Evolutionary conservation across 441 rosid species (phyloP), one percentile per base, ranked within the genome.

Genomic region (Gossypium schwendimanii): DNA sequence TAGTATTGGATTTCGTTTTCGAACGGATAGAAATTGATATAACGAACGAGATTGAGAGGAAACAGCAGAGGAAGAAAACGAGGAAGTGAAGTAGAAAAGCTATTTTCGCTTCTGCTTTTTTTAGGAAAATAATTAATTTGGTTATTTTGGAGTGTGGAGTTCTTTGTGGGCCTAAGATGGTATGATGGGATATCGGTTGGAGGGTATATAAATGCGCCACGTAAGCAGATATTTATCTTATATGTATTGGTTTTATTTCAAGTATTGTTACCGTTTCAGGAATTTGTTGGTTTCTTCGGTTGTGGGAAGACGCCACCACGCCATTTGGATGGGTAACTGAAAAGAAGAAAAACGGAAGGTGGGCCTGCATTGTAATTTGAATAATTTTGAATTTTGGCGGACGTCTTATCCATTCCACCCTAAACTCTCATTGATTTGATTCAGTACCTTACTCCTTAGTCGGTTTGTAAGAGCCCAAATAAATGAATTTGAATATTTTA

Each of bases 331-430:
- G 66, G 49, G 63, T 1, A 23, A 8, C 23, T 61, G 59, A 59
- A 75, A 78, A 47, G 8, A 33, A 62, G 39, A 36, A 72, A 78
- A 63, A 68, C 26, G 47, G 26, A 53, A 33, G 6, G 49, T 53
- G 49, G 17, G 61, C 28, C 61, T 60, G 36, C 3, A 6, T 20
- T 24, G 59, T 5, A 63, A 69, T 53, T 69, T 69, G 72, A 69
- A 69, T 69, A 33, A 69, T 69, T 69, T 69, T 69, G 62, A 69
- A 69, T 69, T 69, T 81, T 77, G 80, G 69, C 84, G 77, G 63
- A 76, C 76, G 75, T 74, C 41, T 71, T 12, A 23, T 45, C 21
- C 31, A 36, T 23, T 4, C 63, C 63, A 0, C 23, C 6, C 14
- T 20, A 21, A 55, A 55, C 14, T 21, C n/a, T 11, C 3, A 3